These are phyloP conservation scores for Arthroderma uncinatum DNA, from an alignment of 2,329 filamentous ascomycete genomes.

Conservation along the genomic window DNA sequence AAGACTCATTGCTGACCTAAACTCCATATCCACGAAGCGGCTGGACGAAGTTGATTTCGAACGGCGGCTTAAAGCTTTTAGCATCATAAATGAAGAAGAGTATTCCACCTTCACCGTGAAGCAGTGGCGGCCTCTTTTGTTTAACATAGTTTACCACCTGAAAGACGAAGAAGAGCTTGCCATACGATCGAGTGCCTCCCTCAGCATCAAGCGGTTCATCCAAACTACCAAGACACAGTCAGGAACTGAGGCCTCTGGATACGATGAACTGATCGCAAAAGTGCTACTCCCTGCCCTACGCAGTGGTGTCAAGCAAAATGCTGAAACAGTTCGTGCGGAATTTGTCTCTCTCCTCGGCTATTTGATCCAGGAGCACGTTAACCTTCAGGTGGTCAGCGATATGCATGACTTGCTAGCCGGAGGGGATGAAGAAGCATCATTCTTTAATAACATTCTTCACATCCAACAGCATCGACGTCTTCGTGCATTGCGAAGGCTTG, in stretches of 20 bases:
- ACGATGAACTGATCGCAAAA: slow-evolving; percentile 50
- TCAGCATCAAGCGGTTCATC: slow-evolving; percentile 67
- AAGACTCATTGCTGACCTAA: slow-evolving; percentile 63
- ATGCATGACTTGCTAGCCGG: slow-evolving; percentile 58
- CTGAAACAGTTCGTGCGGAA: slow-evolving; percentile 75
- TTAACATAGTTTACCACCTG: slow-evolving; percentile 82
- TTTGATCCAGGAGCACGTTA: slow-evolving; percentile 58
- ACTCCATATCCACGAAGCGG: slow-evolving; percentile 60
- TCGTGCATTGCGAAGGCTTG: slow-evolving; percentile 68
- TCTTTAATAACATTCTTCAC: slow-evolving; percentile 87
- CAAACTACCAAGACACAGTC: slow-evolving; percentile 45
- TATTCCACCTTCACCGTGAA: slow-evolving; percentile 50
- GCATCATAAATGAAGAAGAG: slow-evolving; percentile 53
- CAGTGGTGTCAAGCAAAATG: slow-evolving; percentile 61
- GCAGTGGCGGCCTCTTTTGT: slow-evolving; percentile 79
- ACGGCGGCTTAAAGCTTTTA: slow-evolving; percentile 65
- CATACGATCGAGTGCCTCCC: slow-evolving; percentile 71
- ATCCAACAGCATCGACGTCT: slow-evolving; percentile 79
- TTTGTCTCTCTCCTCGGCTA: slow-evolving; percentile 69
- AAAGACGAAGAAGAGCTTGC: slow-evolving; percentile 79
- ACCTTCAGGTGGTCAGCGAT: slow-evolving; percentile 61
- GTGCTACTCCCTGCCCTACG: slow-evolving; percentile 67
- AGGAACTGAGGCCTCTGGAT: slow-evolving; percentile 33
- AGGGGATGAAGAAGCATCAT: slow-evolving; percentile 68
- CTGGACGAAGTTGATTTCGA: slow-evolving; percentile 86